Base-by-base conservation (phyloP, 345 rosid species). In the Acer negundo region DNA sequence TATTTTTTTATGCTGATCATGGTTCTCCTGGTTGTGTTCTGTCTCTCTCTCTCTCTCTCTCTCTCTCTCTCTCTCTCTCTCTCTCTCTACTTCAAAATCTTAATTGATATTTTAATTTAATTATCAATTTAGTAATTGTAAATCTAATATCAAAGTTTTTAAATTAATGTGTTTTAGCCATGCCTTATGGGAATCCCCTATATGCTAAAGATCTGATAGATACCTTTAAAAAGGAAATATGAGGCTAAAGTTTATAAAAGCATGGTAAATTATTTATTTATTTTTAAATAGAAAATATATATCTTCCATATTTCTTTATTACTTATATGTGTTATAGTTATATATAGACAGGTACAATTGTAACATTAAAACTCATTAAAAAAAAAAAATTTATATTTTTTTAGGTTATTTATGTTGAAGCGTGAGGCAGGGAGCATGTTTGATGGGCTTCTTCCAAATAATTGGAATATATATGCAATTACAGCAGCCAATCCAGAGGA, bases 361-460 rank as follows among this genome's bases (percentile, higher is more conserved):
- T 31, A 31, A 31, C 35, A 31, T 31, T 31, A 31, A 31, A 31
- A 31, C 35, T 31, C 5, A 31, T 31, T 31, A 31, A 3, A 31
- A 31, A 31, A 3, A 31, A 31, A 26, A 26, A n/a, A n/a, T n/a
- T 31, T 31, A 31, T 31, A 31, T 31, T 31, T 31, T 31, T 31
- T 31, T 31, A 31, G 95, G 95, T 84, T 51, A 75, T 91, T 15
- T 93, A 89, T 76, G 65, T 91, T 10, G 96, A 91, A 79, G 90
- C 97, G 97, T 55, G 88, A 91, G 71, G 58, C 90, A 3, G 96
- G 94, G 70, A 90, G 93, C 79, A 85, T 91, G 82, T 86, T 93
- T 61, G 84, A 90, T 40, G 97, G 93, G 26, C 35, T 89, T 12
- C 83, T 93, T 62, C 79, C 87, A 38, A 51, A 75, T 0, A 75